Percentiles rank a stretch among this genome's conserved stretches.
Conservation (phyloP, 495 filamentous ascomycete genomes). For the Lasiosphaeris hirsuta region DNA sequence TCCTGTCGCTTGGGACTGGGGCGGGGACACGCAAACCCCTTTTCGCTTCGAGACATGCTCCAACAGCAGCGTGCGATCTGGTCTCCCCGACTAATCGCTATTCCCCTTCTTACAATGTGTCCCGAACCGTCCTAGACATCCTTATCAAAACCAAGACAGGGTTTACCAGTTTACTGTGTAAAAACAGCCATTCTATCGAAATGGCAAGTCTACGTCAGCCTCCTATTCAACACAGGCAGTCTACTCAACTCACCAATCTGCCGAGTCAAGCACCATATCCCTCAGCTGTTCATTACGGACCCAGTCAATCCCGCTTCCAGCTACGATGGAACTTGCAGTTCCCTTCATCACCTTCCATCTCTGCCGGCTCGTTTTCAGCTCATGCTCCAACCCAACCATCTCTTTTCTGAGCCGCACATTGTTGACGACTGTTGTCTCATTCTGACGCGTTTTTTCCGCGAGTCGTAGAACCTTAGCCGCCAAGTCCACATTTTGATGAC, state of each 20-base stretch:
- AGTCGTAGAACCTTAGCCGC: conserved; percentile 59
- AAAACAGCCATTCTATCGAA: too few species aligned
- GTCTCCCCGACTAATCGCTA: too few species aligned
- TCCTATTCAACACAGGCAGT: not conserved
- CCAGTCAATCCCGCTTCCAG: conserved; percentile 85
- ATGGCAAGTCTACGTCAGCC: not conserved
- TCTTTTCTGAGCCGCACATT: conserved; percentile 50
- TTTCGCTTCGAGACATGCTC: too few species aligned
- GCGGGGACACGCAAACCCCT: not conserved
- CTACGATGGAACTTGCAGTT: conserved; percentile 68
- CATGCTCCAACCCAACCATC: conserved; percentile 51
- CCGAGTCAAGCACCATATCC: conserved; percentile 67
- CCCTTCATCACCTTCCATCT: conserved; percentile 73
- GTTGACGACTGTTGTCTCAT: conserved; percentile 46
- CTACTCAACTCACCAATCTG: conserved; percentile 43
- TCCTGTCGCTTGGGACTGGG: not conserved
- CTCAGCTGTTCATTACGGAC: conserved; percentile 63
- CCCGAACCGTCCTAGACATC: too few species aligned
- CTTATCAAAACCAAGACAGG: too few species aligned
- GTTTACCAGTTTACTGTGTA: too few species aligned
- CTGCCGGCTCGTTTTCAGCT: conserved; percentile 55
- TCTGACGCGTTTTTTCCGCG: conserved; percentile 50
- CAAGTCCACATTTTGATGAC: conserved; percentile 59
- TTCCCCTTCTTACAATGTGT: too few species aligned
- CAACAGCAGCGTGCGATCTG: too few species aligned